Evolutionary conservation across 768 basidiomycete genomes (phyloP).

Genomic region (Hirschioporus abietinus): DNA sequence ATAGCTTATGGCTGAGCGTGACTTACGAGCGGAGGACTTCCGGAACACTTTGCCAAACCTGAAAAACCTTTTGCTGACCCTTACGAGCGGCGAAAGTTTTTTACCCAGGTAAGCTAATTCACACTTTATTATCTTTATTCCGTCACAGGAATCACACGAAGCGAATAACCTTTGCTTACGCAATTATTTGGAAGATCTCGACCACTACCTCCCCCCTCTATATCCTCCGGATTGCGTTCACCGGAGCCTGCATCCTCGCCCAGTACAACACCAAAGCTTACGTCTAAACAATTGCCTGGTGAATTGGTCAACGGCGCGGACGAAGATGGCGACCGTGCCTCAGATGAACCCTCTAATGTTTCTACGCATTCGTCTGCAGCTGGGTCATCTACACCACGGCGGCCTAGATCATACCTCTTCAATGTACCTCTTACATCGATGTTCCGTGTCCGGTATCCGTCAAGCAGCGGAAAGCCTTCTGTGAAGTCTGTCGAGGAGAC

Average conservation of each 20-base stretch:
- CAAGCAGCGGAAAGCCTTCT: slow-evolving; percentile 27
- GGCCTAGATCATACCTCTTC: slow-evolving; percentile 9
- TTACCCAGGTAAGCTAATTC: slow-evolving; percentile 38
- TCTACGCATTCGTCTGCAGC: background rate
- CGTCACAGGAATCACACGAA: background rate
- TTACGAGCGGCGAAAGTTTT: slow-evolving; percentile 64
- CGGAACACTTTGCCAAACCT: slow-evolving; percentile 96
- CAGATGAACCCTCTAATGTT: background rate
- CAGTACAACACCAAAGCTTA: background rate
- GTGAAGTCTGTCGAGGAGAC: slow-evolving; percentile 19
- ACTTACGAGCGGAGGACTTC: slow-evolving; percentile 85
- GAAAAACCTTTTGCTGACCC: slow-evolving; percentile 85
- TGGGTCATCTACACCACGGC: background rate
- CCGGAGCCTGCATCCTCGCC: slow-evolving; percentile 1
- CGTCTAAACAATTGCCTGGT: background rate
- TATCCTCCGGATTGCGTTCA: background rate
- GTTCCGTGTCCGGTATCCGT: slow-evolving; percentile 51
- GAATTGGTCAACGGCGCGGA: background rate
- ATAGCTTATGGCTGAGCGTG: slow-evolving; percentile 89
- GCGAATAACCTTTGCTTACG: background rate
- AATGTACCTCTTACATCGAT: slow-evolving; percentile 16
- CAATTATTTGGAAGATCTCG: background rate
- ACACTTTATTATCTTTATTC: background rate
- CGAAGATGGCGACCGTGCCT: background rate
- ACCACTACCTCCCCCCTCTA: background rate